These are phyloP conservation scores for Brassica hybrid DNA, from an alignment of 441 rosid species.

Conservation along the genomic window DNA sequence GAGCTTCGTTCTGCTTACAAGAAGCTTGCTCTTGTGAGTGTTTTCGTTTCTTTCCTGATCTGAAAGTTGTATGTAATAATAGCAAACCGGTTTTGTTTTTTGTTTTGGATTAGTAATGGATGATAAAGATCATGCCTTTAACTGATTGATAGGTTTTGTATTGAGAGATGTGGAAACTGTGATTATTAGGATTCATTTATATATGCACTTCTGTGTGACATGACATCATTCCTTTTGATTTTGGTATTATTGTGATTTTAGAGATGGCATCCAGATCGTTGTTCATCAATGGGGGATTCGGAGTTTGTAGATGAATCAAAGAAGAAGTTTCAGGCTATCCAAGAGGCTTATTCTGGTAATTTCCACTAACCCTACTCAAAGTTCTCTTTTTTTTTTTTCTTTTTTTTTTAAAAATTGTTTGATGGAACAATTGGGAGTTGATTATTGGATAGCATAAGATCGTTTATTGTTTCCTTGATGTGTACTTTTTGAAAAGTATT, in stretches of 20 bases:
- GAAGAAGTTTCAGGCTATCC: conserved; percentile 81
- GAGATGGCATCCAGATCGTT: conserved; percentile 99
- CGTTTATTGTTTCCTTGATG: conserved; percentile 9
- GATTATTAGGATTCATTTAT: not conserved
- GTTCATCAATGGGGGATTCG: conserved; percentile 67
- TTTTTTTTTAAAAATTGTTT: conserved; percentile 1
- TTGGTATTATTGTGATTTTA: conserved; percentile 33
- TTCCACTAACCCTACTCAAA: not conserved
- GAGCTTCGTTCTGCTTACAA: conserved; percentile 86
- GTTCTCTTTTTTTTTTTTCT: not conserved
- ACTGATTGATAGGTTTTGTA: not conserved
- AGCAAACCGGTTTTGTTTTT: not conserved
- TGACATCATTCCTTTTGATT: not conserved
- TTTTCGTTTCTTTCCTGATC: not conserved
- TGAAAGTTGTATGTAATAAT: conserved; percentile 8
- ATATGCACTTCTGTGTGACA: not conserved
- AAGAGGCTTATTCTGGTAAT: conserved; percentile 86
- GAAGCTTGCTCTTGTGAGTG: conserved; percentile 88
- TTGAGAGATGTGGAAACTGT: not conserved
- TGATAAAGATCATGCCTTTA: not conserved
- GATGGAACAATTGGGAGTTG: conserved; percentile 12
- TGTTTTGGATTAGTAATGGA: not conserved
- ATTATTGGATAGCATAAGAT: conserved; percentile 12
- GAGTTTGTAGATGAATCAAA: conserved; percentile 77
- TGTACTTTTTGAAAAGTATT: not conserved